phyloP scores from a whole-genome alignment of 169 alveolate species.

The Toxoplasma gondii region DNA sequence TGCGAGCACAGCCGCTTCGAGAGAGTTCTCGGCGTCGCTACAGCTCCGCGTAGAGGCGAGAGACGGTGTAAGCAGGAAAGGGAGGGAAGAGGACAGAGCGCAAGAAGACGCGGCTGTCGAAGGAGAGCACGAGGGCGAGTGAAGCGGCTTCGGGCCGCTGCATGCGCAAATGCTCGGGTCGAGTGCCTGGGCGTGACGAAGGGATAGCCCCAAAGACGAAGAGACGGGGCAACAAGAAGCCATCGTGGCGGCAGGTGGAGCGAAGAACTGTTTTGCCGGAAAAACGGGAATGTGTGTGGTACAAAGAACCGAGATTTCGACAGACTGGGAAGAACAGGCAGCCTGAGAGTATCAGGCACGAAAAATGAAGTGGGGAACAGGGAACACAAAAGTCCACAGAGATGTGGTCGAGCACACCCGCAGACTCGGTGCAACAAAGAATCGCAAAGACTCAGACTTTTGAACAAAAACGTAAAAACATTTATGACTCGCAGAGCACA shows the following conservation, averaged over 20 bases:
- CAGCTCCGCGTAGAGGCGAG: constrained; percentile 26
- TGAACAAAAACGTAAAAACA: no score
- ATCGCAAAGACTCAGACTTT: no score
- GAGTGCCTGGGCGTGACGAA: not conserved
- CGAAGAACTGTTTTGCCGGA: not conserved
- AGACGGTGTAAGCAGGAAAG: not conserved
- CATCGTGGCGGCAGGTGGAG: not conserved
- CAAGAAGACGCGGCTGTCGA: not conserved
- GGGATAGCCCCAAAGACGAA: not conserved
- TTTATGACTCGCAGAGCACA: no score
- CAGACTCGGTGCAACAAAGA: no score
- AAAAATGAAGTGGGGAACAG: no score
- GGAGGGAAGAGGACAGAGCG: not conserved
- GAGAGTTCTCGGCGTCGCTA: constrained; percentile 25
- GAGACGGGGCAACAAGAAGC: not conserved
- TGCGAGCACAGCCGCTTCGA: not conserved
- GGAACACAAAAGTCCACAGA: no score
- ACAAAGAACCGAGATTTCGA: no score
- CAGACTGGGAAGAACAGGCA: no score
- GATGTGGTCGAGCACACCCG: no score
- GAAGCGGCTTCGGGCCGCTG: not conserved
- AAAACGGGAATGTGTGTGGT: no score
- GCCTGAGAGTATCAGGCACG: no score
- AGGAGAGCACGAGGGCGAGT: not conserved
- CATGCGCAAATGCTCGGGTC: not conserved